Percentiles rank a stretch among this genome's conserved stretches.
Conservation (phyloP, 1,284 basidiomycete genomes). For the Golubevia sp. region DNA sequence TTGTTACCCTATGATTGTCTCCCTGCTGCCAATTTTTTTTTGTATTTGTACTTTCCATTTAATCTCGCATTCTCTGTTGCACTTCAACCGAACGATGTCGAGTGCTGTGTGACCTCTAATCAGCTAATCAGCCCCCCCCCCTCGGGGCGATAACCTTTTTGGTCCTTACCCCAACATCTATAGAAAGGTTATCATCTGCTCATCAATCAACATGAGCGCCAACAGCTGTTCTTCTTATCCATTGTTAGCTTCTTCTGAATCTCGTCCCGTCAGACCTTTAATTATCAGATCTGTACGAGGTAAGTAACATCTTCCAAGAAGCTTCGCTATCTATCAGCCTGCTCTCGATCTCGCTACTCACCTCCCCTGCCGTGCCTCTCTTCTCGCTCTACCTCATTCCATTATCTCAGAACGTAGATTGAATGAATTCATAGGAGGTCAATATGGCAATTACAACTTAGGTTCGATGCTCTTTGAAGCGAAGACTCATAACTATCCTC, state of each 20-base stretch:
- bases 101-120: too few relatives aligned
- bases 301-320: neutral
- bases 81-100: too few relatives aligned
- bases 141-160: too few relatives aligned
- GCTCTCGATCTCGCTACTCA: neutral
- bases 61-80: too few relatives aligned
- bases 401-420: constrained; percentile 25
- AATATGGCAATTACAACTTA: constrained; percentile 41
- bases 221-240: neutral
- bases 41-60: too few relatives aligned
- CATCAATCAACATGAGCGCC: too few relatives aligned
- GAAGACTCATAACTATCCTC: constrained; percentile 17
- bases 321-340: constrained; percentile 2
- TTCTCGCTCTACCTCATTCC: neutral
- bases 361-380: neutral
- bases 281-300: constrained; percentile 26
- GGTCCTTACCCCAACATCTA: too few relatives aligned
- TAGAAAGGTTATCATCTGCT: too few relatives aligned
- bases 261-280: constrained; percentile 31
- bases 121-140: too few relatives aligned
- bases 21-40: too few relatives aligned
- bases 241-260: constrained; percentile 19
- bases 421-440: constrained; percentile 41
- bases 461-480: constrained; percentile 45
- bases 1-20: too few relatives aligned